Base-by-base conservation (phyloP, 2,329 filamentous ascomycete genomes). In the Orbilia brochopaga region DNA sequence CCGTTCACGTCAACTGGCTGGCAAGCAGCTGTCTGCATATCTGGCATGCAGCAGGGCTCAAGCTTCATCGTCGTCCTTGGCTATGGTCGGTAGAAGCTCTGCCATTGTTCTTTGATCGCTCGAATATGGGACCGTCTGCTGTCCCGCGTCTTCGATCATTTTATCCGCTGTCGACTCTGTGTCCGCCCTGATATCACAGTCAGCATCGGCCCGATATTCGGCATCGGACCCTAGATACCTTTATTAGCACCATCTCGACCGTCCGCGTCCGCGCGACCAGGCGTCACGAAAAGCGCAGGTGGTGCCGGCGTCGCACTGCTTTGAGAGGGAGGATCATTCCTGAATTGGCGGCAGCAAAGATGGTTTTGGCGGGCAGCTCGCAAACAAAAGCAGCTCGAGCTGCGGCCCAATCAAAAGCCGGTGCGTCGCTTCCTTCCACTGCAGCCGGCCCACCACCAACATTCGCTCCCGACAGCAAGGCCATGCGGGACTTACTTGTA, bases 401-500 rank as follows among this genome's bases (percentile, higher is more conserved):
- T 32, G 27, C 37, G 35, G 32, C 46, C 62, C 62, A 66, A 66
- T 66, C 62, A 66, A 42, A 59, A 55, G 65, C 53, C 48, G 8
- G 64, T 57, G 40, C 32, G 53, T 52, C 27, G 37, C 30, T 61
- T 40, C 63, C 48, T 52, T 27, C 62, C 51, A 35, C 42, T 56
- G 27, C 27, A 32, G 27, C 46, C 55, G 51, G 51, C 42, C 56
- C 56, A 51, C 42, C 44, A 59, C 50, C 44, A 44, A 5, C 54
- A 8, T 37, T 48, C 46, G n/a, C 64, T 51, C 24, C 61, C 61
- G 57, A 69, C 64, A 69, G 64, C 64, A 58, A 52, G 27, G 65
- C 64, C 56, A 69, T 69, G 65, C 58, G 65, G 65, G 65, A 69
- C 65, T 60, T 51, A n/a, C n/a, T n/a, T n/a, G n/a, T n/a, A 54